Evolutionary conservation across 2,329 filamentous ascomycete species (phyloP).

Genomic region (Penicillium fuscoglaucum): DNA sequence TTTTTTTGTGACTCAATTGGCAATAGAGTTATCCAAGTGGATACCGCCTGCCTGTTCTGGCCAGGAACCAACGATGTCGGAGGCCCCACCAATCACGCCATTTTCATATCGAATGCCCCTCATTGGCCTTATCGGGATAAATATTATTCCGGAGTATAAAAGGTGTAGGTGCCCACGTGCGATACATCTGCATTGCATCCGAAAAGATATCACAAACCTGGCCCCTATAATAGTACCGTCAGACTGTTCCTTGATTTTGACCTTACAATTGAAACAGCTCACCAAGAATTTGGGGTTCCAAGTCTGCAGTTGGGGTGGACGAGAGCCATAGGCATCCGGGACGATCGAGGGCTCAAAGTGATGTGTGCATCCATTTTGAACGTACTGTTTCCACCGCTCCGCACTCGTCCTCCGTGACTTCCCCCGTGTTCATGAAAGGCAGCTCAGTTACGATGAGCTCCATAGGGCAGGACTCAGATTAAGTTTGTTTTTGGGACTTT

Average conservation of each 20-base stretch:
- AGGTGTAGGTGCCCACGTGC: not conserved
- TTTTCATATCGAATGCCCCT: conserved; percentile 1
- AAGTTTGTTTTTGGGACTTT: too few relatives aligned
- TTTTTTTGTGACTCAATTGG: conserved; percentile 12
- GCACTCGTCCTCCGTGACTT: not conserved
- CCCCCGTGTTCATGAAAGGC: too few relatives aligned
- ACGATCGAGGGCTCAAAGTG: not conserved
- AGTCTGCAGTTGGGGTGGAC: not conserved
- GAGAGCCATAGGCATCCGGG: not conserved
- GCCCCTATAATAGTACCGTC: not conserved
- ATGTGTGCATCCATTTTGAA: not conserved
- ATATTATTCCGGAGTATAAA: not conserved
- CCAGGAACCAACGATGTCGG: conserved; percentile 25
- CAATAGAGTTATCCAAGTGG: conserved; percentile 8
- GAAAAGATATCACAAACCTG: not conserved
- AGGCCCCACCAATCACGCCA: conserved; percentile 24
- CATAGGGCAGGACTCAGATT: too few relatives aligned
- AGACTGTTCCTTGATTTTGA: not conserved
- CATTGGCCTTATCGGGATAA: not conserved
- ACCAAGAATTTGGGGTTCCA: not conserved
- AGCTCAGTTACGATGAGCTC: too few relatives aligned
- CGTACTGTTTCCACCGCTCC: not conserved
- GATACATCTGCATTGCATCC: not conserved
- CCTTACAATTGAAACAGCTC: not conserved
- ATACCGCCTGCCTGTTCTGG: conserved; percentile 18